phyloP scores from a whole-genome alignment of 169 alveolate genomes.

The Eimeria sp. region DNA sequence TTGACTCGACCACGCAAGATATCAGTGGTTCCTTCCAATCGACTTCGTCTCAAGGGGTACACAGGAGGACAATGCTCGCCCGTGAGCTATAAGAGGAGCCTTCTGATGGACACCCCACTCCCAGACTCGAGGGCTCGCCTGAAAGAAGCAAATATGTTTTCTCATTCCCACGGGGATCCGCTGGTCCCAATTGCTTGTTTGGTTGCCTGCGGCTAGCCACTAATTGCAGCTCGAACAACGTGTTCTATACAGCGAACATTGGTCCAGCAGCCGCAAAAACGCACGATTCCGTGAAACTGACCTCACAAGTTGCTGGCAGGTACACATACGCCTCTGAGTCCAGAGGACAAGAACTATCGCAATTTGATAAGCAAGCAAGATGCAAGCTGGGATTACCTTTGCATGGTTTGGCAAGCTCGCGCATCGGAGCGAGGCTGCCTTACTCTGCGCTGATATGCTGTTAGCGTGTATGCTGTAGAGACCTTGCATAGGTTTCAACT shows the following conservation, averaged over 20 bases:
- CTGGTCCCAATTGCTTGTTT: background rate
- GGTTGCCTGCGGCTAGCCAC: background rate
- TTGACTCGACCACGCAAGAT: background rate
- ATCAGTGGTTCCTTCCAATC: background rate
- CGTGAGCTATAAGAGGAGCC: background rate
- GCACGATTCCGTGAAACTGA: background rate
- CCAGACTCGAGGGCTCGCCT: background rate
- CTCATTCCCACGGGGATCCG: background rate
- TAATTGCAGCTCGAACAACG: background rate
- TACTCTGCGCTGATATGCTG: background rate
- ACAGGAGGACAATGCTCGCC: background rate
- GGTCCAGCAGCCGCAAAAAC: background rate
- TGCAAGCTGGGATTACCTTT: background rate
- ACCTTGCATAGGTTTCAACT: background rate
- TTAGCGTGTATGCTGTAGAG: background rate
- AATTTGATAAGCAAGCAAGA: background rate
- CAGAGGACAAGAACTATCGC: constrained; percentile 22
- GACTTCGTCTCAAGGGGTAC: background rate
- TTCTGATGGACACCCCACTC: background rate
- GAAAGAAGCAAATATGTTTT: background rate
- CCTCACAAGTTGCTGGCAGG: background rate
- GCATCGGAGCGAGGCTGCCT: background rate
- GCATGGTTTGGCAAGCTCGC: background rate
- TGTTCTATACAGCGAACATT: background rate
- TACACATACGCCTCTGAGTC: constrained; percentile 1